These are phyloP conservation scores for Blattamonas nauphoetae DNA, from an alignment of 78 protist genomes.

Conservation along the genomic window DNA sequence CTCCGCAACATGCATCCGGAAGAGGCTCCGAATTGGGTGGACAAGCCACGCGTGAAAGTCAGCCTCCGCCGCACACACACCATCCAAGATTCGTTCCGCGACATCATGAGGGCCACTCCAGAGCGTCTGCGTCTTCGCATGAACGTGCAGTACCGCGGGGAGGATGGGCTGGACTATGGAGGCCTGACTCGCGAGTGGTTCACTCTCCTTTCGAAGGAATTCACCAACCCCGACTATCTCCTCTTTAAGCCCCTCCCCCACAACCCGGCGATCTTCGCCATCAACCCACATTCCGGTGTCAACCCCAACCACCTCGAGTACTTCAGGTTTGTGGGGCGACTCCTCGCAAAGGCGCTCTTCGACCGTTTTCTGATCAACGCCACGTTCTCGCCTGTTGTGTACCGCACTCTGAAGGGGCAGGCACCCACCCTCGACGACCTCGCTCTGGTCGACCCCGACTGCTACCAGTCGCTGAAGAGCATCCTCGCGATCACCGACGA, in stretches of 20 bases:
- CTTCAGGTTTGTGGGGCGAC: slow-evolving; percentile 15
- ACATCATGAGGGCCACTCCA: not conserved
- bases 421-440: not conserved
- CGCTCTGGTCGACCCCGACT: not conserved
- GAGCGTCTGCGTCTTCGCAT: not conserved
- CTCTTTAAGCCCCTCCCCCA: not conserved
- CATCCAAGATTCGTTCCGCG: slow-evolving; percentile 3
- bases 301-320: slow-evolving; percentile 17
- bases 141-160: slow-evolving; percentile 4
- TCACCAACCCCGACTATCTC: slow-evolving; percentile 16
- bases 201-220: slow-evolving; percentile 14
- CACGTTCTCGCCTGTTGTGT: not conserved
- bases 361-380: not conserved
- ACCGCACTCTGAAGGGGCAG: not conserved
- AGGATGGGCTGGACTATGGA: slow-evolving; percentile 17
- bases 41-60: slow-evolving; percentile 9
- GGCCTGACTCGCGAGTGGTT: slow-evolving; percentile 25
- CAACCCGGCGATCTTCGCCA: not conserved
- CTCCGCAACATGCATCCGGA: not conserved
- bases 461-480: slow-evolving; percentile 6
- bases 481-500: not conserved
- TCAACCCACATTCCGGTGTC: slow-evolving; percentile 15
- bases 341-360: slow-evolving; percentile 20
- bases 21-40: not conserved
- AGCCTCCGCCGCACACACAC: not conserved